These are phyloP conservation scores for Phytophthora lateralis DNA, from an alignment of 352 stramenopile species.

Conservation along the genomic window DNA sequence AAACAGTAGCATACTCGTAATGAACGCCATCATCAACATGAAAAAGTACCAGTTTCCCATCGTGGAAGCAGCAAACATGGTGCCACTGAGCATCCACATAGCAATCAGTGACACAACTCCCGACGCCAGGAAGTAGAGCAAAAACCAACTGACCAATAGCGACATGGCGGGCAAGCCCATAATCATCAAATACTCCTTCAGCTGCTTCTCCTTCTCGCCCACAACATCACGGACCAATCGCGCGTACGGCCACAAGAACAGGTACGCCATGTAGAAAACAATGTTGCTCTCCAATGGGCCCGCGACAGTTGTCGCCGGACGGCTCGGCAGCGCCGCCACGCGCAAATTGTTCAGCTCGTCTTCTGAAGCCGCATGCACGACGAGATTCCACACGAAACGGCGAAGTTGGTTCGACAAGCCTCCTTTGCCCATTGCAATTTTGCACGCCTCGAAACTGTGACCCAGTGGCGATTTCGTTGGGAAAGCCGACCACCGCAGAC, in stretches of 20 bases:
- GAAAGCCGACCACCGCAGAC: conserved; percentile 58
- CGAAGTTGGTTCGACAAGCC: conserved; percentile 28
- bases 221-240: conserved; percentile 88
- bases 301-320: conserved; percentile 45
- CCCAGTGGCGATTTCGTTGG: conserved; percentile 38
- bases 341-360: conserved; percentile 54
- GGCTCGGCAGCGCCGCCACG: conserved; percentile 44
- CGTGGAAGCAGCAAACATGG: conserved; percentile 61
- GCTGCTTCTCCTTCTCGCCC: conserved; percentile 89
- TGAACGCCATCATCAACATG: conserved; percentile 63
- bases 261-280: conserved; percentile 71
- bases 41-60: conserved; percentile 59
- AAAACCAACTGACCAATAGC: conserved; percentile 78
- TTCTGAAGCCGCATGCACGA: conserved; percentile 23
- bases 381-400: conserved; percentile 47
- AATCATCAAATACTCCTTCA: conserved; percentile 91
- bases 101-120: conserved; percentile 54
- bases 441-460: conserved; percentile 37
- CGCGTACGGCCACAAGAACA: conserved; percentile 89
- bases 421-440: conserved; percentile 27
- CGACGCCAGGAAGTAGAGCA: conserved; percentile 79
- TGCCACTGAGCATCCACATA: conserved; percentile 55
- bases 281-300: conserved; percentile 70
- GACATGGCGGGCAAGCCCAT: conserved; percentile 83
- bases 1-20: conserved; percentile 71